Conservation (phyloP, 2,329 filamentous ascomycete genomes). For the Rosellinia necatrix region DNA sequence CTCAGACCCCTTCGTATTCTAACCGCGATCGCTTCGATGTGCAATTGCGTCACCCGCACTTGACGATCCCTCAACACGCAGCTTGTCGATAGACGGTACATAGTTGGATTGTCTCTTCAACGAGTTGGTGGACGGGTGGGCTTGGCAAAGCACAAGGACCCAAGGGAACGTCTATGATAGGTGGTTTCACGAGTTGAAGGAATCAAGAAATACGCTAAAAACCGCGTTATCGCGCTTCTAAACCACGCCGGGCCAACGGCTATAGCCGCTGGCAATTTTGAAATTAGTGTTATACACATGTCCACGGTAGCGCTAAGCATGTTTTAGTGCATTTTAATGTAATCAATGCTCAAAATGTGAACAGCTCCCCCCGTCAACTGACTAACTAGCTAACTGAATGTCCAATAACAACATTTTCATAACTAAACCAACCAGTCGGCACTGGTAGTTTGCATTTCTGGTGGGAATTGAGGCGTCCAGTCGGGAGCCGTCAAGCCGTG, state of each 20-base stretch:
- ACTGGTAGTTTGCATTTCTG: background rate
- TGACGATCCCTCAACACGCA: background rate
- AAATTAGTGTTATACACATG: background rate
- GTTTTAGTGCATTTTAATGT: too few species aligned
- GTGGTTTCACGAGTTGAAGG: too few species aligned
- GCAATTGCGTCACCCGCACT: constrained; percentile 17
- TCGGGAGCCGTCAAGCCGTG: background rate
- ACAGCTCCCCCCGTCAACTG: too few species aligned
- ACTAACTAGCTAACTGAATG: background rate
- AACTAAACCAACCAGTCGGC: background rate
- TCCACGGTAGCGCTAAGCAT: background rate
- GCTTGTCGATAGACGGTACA: background rate
- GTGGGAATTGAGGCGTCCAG: constrained; percentile 13
- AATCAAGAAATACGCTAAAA: background rate
- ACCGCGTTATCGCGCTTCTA: background rate
- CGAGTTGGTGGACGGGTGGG: background rate
- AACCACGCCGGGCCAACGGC: background rate
- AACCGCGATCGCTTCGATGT: too few species aligned
- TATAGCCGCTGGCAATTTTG: background rate
- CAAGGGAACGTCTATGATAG: background rate
- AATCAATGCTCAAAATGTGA: background rate
- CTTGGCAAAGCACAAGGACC: constrained; percentile 1
- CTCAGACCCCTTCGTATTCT: background rate
- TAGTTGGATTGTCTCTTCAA: background rate
- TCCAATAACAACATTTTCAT: background rate